Base-by-base conservation (phyloP, 257 asterid genomes). In the Verbena officinalis region DNA sequence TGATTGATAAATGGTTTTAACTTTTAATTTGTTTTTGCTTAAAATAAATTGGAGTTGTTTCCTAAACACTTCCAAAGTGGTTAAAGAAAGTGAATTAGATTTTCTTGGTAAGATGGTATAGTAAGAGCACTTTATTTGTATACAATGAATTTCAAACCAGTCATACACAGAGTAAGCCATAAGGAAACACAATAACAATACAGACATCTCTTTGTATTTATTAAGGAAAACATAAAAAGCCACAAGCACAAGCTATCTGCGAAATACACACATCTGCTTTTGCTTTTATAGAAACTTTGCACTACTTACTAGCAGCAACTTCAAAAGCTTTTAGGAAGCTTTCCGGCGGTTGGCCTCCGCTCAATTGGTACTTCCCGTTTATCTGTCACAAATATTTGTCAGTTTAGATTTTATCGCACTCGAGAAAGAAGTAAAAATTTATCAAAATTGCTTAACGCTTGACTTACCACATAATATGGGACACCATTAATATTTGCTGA, bases 321-420 rank as follows among this genome's bases (percentile, higher is more conserved):
- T 78, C 72, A 68, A 87, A 87, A 50, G 85, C 83, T 67, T 66
- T 78, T 46, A 85, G 75, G 70, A 90, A 87, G 81, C 67, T 74
- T 67, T 81, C 97, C 8, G 91, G 79, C 45, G 94, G 95, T 55
- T 90, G 97, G 43, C 96, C 95, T 66, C 97, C 97, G 5, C 86
- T 85, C 74, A 90, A 53, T 62, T 36, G 40, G 64, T 60, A 48
- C 84, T 90, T 81, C 63, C 88, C 91, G 33, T 90, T 84, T 22
- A 90, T 79, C 97, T 90, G 84, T 40, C 22, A 62, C 7, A 58
- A 43, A 19, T n/a, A 49, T 20, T 1, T 5, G 10, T 9, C 13
- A 45, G 33, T 38, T 54, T 9, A 59, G 5, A 27, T 48, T 36
- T 15, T 36, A 16, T 53, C 7, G 7, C 6, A 8, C 19, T 10